Base-by-base conservation (phyloP, 257 asterid species). In the Euphrasia confusa region DNA sequence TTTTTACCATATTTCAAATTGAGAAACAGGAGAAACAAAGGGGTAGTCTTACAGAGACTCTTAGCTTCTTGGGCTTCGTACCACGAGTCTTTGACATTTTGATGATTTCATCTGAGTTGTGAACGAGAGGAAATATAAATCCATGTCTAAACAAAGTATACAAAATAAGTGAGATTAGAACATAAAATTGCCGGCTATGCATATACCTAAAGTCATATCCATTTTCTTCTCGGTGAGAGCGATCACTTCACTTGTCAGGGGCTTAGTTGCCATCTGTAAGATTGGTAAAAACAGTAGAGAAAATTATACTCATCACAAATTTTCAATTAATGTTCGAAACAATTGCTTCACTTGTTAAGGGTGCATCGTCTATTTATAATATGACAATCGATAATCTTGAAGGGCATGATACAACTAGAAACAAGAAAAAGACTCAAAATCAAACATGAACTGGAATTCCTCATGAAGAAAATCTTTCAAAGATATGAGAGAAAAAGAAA, bases 221-320 rank as follows among this genome's bases (percentile, higher is more conserved):
- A 88, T 91, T 83, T 91, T 91, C 84, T 91, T 91, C 90, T 91
- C 98, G 7, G 98, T 84, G 61, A 84, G 82, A 44, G 95, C 96
- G 79, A 91, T 77, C 39, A 90, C 82, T 80, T 88, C 95, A 35
- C 17, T 74, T 2, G 87, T 83, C 57, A 85, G 63, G 40, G 85
- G 79, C 72, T 82, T 81, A 63, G 85, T 60, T 45, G 84, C 94
- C 96, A 91, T 91, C 95, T 88, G 87, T 54, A 66, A 68, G 50
- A 68, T 26, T 71, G 60, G 21, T 30, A 24, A 54, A 54, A 54
- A 54, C 39, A 61, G 26, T 39, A 69, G 47, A 54, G 40, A 17
- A 73, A 74, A 17, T 37, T 10, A 55, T 1, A 24, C 8, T 28
- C 37, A 55, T 55, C 60, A 55, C 39, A 28, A 10, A 55, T 26